These are phyloP conservation scores for Marchantia paleacea DNA, from an alignment of 225 moss, liverwort and hornwort genomes.

Conservation along the genomic window DNA sequence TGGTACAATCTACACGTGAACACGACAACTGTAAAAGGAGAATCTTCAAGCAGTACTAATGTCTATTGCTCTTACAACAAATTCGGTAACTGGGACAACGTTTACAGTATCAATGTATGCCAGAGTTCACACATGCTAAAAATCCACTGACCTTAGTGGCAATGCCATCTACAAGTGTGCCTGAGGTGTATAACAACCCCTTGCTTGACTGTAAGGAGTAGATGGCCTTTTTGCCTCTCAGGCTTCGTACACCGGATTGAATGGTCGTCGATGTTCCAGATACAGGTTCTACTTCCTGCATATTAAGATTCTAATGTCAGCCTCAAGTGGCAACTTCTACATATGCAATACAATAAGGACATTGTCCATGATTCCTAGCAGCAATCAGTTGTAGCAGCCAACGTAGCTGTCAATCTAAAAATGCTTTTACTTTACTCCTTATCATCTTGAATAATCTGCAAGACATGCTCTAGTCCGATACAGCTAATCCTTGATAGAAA, in stretches of 20 bases:
- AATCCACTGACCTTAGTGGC: slow-evolving; percentile 40
- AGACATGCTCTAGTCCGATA: neutral
- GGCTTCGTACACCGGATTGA: slow-evolving; percentile 34
- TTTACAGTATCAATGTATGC: neutral
- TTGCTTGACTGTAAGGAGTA: slow-evolving; percentile 42
- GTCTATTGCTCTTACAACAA: neutral
- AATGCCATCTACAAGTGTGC: slow-evolving; percentile 46
- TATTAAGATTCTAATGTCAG: neutral
- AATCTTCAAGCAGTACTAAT: neutral
- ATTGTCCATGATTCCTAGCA: neutral
- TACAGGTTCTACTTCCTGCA: slow-evolving; percentile 48
- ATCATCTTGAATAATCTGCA: neutral
- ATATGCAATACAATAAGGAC: too few relatives aligned
- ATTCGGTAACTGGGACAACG: neutral
- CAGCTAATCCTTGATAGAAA: neutral
- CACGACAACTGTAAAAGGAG: neutral
- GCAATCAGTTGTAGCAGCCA: neutral
- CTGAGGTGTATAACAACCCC: slow-evolving; percentile 42
- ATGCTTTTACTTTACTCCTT: too few relatives aligned
- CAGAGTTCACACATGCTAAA: neutral
- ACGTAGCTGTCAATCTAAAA: too few relatives aligned
- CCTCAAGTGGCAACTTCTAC: neutral
- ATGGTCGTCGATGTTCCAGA: slow-evolving; percentile 32
- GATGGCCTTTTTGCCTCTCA: slow-evolving; percentile 46
- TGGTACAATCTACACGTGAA: neutral